A percentile compares a stretch with the other conserved stretches of the same genome.
These are phyloP conservation scores for Dioscorea dumetorum DNA, from an alignment of 106 monocot species.

Conservation along the genomic window DNA sequence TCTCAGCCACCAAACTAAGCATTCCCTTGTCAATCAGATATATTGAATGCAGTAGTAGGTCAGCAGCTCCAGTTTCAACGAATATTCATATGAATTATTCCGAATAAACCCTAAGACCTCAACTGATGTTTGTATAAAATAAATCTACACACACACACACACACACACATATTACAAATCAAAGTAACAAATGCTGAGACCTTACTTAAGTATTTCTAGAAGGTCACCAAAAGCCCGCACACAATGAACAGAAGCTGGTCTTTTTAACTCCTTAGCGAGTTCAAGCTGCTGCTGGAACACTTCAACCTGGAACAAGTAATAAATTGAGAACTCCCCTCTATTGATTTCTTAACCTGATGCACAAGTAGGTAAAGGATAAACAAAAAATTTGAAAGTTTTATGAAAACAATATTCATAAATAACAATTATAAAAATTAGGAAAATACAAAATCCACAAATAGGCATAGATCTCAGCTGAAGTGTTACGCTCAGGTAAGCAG, in stretches of 20 bases:
- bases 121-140: too few species aligned
- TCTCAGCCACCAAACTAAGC: background rate
- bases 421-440: too few species aligned
- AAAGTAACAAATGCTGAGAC: background rate
- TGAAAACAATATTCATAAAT: too few species aligned
- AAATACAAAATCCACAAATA: too few species aligned
- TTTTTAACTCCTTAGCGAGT: slow-evolving; percentile 66
- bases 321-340: background rate
- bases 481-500: too few species aligned
- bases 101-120: too few species aligned
- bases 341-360: too few species aligned
- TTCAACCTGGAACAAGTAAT: slow-evolving; percentile 40
- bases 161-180: too few species aligned
- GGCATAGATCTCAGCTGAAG: too few species aligned
- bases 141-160: too few species aligned
- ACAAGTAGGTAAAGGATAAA: too few species aligned
- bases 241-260: slow-evolving; percentile 88
- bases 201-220: slow-evolving; percentile 76
- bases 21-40: background rate
- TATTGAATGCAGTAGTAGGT: background rate
- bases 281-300: slow-evolving; percentile 73
- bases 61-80: background rate
- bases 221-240: slow-evolving; percentile 86
- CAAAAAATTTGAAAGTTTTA: too few species aligned
- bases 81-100: background rate